Evolutionary conservation across 1,139 yeast species (phyloP).

Genomic region (Scheffersomyces insectosa): DNA sequence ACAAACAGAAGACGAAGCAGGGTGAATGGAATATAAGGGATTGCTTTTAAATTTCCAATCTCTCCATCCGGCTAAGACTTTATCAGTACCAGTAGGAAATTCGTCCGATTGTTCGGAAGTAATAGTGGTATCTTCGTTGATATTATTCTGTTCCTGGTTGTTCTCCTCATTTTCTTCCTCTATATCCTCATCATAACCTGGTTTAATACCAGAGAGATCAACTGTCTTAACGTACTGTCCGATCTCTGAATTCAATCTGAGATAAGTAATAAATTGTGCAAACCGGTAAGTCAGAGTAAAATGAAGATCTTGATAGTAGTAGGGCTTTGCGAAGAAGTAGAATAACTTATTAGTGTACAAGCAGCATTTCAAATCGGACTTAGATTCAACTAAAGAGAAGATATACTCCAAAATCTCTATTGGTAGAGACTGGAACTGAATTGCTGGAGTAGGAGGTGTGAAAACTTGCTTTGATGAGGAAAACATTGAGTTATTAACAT

Average conservation of each 20-base stretch:
- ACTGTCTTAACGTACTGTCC: slow-evolving; percentile 56
- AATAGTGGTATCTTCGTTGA: background rate
- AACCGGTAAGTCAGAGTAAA: slow-evolving; percentile 72
- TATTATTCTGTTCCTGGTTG: background rate
- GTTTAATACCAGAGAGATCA: slow-evolving; percentile 55
- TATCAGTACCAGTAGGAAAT: slow-evolving; percentile 12
- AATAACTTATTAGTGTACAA: slow-evolving; percentile 52
- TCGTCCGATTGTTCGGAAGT: slow-evolving; percentile 6
- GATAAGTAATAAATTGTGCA: slow-evolving; percentile 71
- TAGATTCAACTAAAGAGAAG: slow-evolving; percentile 30
- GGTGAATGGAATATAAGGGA: slow-evolving; percentile 53
- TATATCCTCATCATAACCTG: slow-evolving; percentile 47
- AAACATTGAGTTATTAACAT: background rate
- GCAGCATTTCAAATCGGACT: slow-evolving; percentile 33
- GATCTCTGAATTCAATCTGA: slow-evolving; percentile 54
- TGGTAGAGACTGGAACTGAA: slow-evolving; percentile 29
- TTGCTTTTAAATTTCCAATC: slow-evolving; percentile 81
- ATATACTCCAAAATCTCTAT: slow-evolving; percentile 36
- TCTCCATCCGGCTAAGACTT: slow-evolving; percentile 73
- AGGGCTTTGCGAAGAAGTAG: slow-evolving; percentile 52
- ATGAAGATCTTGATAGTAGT: slow-evolving; percentile 53
- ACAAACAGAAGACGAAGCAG: slow-evolving; percentile 16
- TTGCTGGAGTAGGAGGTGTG: slow-evolving; percentile 7
- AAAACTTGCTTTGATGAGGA: background rate
- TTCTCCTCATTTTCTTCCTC: slow-evolving; percentile 20